phyloP scores from a whole-genome alignment of 225 moss, liverwort and hornwort genomes.

The Pleurozium schreberi region DNA sequence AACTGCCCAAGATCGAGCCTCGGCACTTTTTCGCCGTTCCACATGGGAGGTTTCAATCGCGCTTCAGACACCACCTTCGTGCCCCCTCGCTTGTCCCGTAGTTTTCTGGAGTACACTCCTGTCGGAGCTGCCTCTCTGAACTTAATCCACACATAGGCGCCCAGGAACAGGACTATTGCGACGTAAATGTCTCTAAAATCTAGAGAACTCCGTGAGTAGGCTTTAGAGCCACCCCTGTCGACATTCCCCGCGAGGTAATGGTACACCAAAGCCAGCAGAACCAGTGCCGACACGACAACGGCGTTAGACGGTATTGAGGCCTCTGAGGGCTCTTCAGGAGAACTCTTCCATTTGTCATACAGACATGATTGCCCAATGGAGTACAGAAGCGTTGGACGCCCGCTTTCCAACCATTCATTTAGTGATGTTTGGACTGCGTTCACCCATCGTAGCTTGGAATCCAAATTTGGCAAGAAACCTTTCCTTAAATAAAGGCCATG shows the following conservation, averaged over 20 bases:
- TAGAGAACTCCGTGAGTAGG: neutral
- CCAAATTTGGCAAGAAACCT: no score
- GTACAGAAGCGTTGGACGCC: neutral
- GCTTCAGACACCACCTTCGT: neutral
- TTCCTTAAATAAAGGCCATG: rapidly evolving
- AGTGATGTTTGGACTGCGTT: neutral
- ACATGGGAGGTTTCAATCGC: neutral
- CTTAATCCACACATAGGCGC: neutral
- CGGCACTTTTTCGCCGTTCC: neutral
- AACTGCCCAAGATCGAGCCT: neutral
- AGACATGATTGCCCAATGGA: rapidly evolving
- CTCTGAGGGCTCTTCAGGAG: neutral
- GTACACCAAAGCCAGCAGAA: neutral
- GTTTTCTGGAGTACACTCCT: neutral
- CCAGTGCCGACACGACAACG: neutral
- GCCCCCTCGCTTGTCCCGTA: neutral
- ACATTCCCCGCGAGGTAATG: neutral
- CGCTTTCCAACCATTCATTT: neutral
- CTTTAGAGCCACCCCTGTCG: neutral
- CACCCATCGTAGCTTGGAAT: neutral
- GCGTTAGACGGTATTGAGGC: no score
- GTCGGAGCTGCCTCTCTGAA: neutral
- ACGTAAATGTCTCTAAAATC: neutral
- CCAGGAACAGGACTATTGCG: neutral
- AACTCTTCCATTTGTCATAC: rapidly evolving